A percentile compares a stretch with the other conserved stretches of the same genome.
Evolutionary conservation across 2,329 filamentous ascomycete species (phyloP).

Genomic region (Colletotrichum graminicola): DNA sequence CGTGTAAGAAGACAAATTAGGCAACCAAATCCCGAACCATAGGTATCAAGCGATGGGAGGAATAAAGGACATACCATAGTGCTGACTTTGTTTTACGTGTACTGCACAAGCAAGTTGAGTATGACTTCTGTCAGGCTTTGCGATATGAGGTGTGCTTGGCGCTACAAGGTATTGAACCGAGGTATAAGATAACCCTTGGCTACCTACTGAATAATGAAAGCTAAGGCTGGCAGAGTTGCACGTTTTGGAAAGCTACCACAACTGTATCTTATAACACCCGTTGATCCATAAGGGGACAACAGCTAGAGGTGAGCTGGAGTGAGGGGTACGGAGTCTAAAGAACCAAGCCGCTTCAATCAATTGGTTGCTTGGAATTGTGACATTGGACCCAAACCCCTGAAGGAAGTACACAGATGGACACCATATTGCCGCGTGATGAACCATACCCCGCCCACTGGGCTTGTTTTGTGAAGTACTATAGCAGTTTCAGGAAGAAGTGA

Average conservation of each 20-base stretch:
- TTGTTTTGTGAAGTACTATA: not conserved
- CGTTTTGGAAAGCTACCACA: not conserved
- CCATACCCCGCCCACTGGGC: not conserved
- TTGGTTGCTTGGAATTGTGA: not conserved
- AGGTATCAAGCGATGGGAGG: not conserved
- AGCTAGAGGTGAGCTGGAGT: not conserved
- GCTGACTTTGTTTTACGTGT: not conserved
- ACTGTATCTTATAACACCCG: not conserved
- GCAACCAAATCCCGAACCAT: not conserved
- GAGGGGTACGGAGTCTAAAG: not conserved
- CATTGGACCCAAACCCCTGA: not conserved
- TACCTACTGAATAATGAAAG: not conserved
- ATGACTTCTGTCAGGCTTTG: not conserved
- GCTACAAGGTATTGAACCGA: not conserved
- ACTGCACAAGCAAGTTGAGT: not conserved
- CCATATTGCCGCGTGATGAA: not conserved
- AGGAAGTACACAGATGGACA: not conserved
- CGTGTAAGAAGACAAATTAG: not conserved
- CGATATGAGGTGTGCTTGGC: not conserved
- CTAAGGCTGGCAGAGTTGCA: not conserved
- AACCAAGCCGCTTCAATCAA: not conserved
- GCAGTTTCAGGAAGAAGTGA: slow-evolving; percentile 6
- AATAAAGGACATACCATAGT: not conserved
- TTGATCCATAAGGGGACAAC: not conserved
- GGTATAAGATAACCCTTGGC: not conserved